These are phyloP conservation scores for Neonectria punicea DNA, from an alignment of 2,329 filamentous ascomycete species.

Conservation along the genomic window DNA sequence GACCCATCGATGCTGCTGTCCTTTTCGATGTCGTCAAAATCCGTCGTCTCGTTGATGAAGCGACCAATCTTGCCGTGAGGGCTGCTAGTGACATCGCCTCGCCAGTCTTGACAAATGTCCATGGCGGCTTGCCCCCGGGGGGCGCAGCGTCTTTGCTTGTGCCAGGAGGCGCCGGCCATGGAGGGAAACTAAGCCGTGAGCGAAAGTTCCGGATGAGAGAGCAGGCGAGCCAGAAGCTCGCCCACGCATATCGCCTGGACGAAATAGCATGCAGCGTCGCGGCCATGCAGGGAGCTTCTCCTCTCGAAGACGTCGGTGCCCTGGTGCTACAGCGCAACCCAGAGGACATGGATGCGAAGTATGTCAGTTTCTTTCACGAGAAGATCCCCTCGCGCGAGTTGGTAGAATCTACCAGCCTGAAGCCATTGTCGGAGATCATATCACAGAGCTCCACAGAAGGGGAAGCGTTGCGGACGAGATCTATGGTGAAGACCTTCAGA, in stretches of 20 bases:
- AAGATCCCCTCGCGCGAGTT: constrained; percentile 83
- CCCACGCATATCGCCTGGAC: constrained; percentile 81
- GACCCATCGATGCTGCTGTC: constrained; percentile 80
- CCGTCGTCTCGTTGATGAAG: constrained; percentile 81
- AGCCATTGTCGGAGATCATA: constrained; percentile 75
- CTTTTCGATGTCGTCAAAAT: constrained; percentile 90
- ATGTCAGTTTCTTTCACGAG: constrained; percentile 93
- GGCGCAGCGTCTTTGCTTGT: constrained; percentile 33
- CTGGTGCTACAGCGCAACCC: constrained; percentile 77
- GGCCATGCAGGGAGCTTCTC: constrained; percentile 83
- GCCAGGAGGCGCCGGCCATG: constrained; percentile 62
- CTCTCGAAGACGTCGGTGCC: constrained; percentile 79
- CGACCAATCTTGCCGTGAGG: constrained; percentile 79
- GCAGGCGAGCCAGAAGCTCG: constrained; percentile 81
- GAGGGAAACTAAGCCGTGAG: constrained; percentile 77
- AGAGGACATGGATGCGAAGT: constrained; percentile 78
- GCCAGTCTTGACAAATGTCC: constrained; percentile 67
- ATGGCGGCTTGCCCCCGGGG: constrained; percentile 51
- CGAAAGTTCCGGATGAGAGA: constrained; percentile 83
- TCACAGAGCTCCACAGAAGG: constrained; percentile 69
- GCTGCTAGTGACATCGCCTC: constrained; percentile 79
- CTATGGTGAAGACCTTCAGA: constrained; percentile 79
- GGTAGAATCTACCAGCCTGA: constrained; percentile 75
- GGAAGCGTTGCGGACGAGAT: constrained; percentile 77
- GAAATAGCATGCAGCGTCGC: constrained; percentile 86